Conservation (phyloP, 441 rosid genomes). For the Arabidopsis hybrid region DNA sequence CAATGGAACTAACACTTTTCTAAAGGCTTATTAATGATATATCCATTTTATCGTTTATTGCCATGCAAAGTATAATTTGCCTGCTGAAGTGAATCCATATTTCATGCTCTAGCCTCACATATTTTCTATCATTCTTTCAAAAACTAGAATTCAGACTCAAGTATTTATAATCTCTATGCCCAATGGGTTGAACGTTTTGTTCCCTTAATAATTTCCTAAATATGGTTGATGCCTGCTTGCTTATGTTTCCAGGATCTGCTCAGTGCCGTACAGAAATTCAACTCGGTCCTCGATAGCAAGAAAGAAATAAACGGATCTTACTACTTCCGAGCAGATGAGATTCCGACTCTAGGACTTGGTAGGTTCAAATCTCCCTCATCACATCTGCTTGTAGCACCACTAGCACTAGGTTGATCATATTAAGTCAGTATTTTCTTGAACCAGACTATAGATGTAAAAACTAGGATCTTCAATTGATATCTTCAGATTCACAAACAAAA, state of each 20-base stretch:
- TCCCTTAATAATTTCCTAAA: background rate
- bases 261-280: conserved; percentile 66
- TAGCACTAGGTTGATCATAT: conserved; percentile 1
- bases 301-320: conserved; percentile 38
- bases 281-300: conserved; percentile 53
- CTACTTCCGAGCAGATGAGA: conserved; percentile 54
- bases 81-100: background rate
- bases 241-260: conserved; percentile 60
- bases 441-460: background rate
- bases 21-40: background rate
- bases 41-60: background rate
- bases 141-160: conserved; percentile 5
- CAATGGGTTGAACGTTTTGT: background rate
- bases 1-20: background rate
- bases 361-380: conserved; percentile 21
- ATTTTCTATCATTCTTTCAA: background rate
- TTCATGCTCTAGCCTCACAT: background rate
- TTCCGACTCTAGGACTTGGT: conserved; percentile 67
- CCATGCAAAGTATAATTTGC: background rate
- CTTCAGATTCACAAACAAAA: background rate
- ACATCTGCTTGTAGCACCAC: conserved; percentile 12
- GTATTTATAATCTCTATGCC: background rate
- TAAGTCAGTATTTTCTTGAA: background rate
- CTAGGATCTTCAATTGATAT: conserved; percentile 20
- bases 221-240: conserved; percentile 11